A percentile compares a stretch with the other conserved stretches of the same genome.
Conservation (phyloP, 1,284 basidiomycete species). For the Kalmanozyma brasiliensis region DNA sequence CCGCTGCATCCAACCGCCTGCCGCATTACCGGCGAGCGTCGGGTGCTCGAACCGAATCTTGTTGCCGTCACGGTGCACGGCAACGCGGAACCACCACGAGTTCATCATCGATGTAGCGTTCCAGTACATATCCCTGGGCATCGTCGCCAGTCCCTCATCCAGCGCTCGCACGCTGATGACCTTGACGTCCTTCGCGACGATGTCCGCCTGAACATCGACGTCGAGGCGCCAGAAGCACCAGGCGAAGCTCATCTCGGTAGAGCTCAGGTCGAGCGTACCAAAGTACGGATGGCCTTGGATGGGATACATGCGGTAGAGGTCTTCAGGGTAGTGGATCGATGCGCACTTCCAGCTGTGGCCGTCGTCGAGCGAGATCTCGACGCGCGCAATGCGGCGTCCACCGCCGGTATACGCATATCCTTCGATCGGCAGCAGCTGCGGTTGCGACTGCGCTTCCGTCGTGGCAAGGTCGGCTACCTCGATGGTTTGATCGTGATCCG, state of each 20-base stretch:
- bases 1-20: slow-evolving; percentile 77
- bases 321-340: slow-evolving; percentile 73
- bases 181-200: slow-evolving; percentile 70
- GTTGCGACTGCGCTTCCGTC: not conserved
- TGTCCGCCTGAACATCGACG: slow-evolving; percentile 67
- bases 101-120: slow-evolving; percentile 75
- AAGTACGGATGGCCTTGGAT: slow-evolving; percentile 66
- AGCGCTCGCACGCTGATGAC: slow-evolving; percentile 73
- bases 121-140: slow-evolving; percentile 72
- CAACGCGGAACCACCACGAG: slow-evolving; percentile 74
- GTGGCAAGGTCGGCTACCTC: slow-evolving; percentile 38
- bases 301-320: slow-evolving; percentile 70
- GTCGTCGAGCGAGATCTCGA: slow-evolving; percentile 75
- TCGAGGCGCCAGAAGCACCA: slow-evolving; percentile 77
- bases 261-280: slow-evolving; percentile 71
- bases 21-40: slow-evolving; percentile 71
- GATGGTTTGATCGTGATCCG: slow-evolving; percentile 74
- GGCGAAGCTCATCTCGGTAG: slow-evolving; percentile 74
- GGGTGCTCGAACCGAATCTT: slow-evolving; percentile 75
- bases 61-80: slow-evolving; percentile 69
- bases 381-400: slow-evolving; percentile 74
- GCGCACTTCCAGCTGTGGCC: slow-evolving; percentile 73
- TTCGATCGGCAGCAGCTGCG: slow-evolving; percentile 55
- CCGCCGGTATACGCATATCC: slow-evolving; percentile 80
- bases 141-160: slow-evolving; percentile 73